These are phyloP conservation scores for Talaromyces pinophilus DNA, from an alignment of 2,329 filamentous ascomycete species.

Conservation along the genomic window DNA sequence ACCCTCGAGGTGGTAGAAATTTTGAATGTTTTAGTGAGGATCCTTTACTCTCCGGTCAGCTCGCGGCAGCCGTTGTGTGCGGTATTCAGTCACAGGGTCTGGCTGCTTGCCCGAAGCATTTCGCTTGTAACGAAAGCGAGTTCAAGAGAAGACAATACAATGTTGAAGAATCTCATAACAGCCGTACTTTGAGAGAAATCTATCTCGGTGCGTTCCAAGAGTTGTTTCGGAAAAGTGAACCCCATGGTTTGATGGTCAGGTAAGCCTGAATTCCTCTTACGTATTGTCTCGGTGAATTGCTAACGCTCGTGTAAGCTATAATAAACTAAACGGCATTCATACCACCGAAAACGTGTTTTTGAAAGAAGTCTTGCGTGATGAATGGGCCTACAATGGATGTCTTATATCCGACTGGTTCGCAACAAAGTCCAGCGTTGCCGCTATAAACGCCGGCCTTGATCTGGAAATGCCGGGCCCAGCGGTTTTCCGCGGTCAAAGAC, in stretches of 20 bases:
- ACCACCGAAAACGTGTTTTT: slow-evolving; percentile 19
- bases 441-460: slow-evolving; percentile 38
- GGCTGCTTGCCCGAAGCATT: slow-evolving; percentile 70
- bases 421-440: slow-evolving; percentile 33
- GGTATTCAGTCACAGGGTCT: slow-evolving; percentile 73
- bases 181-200: slow-evolving; percentile 56
- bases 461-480: slow-evolving; percentile 39
- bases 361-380: slow-evolving; percentile 44
- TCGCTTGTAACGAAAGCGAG: slow-evolving; percentile 51
- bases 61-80: slow-evolving; percentile 70
- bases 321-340: slow-evolving; percentile 21
- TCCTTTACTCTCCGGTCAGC: slow-evolving; percentile 71
- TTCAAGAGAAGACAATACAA: slow-evolving; percentile 22
- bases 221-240: slow-evolving; percentile 57
- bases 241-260: slow-evolving; percentile 57
- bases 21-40: slow-evolving; percentile 88
- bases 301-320: slow-evolving; percentile 15
- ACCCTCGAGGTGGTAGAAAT: slow-evolving; percentile 76
- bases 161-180: slow-evolving; percentile 35
- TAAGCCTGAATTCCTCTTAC: not conserved
- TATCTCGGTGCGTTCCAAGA: slow-evolving; percentile 66
- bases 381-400: slow-evolving; percentile 46
- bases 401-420: slow-evolving; percentile 34
- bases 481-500: slow-evolving; percentile 24
- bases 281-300: not conserved